phyloP scores from a whole-genome alignment of 2,329 filamentous ascomycete genomes.

The Ophiosphaerella narmari region DNA sequence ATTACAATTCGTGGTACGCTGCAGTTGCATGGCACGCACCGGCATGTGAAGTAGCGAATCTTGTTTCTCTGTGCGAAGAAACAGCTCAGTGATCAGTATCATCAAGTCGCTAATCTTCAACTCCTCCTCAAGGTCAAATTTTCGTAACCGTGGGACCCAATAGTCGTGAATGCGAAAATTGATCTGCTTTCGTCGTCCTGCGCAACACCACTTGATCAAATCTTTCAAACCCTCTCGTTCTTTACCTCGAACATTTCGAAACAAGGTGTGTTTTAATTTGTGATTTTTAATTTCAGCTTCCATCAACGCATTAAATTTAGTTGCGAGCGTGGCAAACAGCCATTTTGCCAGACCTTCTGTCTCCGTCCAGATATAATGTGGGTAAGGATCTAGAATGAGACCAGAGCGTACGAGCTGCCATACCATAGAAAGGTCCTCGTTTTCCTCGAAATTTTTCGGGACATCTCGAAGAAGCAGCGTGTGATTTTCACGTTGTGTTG shows the following conservation, averaged over 20 bases:
- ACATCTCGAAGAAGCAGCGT: too few relatives aligned
- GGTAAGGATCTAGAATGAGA: neutral
- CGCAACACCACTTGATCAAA: neutral
- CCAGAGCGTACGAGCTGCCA: neutral
- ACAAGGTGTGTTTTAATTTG: too few relatives aligned
- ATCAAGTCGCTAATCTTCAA: neutral
- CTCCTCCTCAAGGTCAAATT: neutral
- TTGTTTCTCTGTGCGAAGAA: too few relatives aligned
- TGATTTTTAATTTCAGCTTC: neutral
- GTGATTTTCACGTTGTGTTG: too few relatives aligned
- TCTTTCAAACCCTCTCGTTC: neutral
- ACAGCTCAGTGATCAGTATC: neutral
- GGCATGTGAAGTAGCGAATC: too few relatives aligned
- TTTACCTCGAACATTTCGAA: neutral
- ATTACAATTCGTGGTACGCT: too few relatives aligned
- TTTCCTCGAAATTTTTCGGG: too few relatives aligned
- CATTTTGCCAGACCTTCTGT: neutral
- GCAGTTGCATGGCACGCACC: too few relatives aligned
- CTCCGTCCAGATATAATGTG: neutral
- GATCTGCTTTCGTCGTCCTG: neutral
- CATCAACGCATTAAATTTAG: neutral
- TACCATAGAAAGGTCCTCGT: neutral
- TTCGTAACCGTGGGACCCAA: neutral
- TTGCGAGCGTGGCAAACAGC: neutral
- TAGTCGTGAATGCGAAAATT: neutral